Evolutionary conservation across 495 filamentous ascomycete genomes (phyloP), one percentile per base, ranked within the genome.

Genomic region (Usnea hakonensis): DNA sequence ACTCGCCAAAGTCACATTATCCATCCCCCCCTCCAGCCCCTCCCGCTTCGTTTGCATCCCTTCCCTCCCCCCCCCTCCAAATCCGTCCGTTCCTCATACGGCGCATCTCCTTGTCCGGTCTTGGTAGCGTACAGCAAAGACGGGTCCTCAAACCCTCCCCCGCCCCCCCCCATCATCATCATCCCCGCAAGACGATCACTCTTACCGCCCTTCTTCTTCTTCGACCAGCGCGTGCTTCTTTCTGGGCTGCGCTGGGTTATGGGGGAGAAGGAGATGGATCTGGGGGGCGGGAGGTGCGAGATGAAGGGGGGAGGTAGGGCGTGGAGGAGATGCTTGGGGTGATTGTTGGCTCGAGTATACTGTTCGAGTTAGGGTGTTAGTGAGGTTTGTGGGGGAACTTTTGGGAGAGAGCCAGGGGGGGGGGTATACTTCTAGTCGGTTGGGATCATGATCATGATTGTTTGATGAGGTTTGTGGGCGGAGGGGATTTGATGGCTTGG

Each of bases 281-380:
- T 48, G 21, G 43, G 26, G 21, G 43, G 16, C 26, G 40, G 41
- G 38, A 68, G 56, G 50, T 68, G 69, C 19, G 55, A 57, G 40
- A 55, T 48, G 35, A 71, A 63, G 35, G 69, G 50, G 69, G 68
- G 26, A 71, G 57, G 21, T 68, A 55, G 21, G 68, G 67, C 69
- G 70, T 67, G 28, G 61, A 71, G 21, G 35, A 67, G 35, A 70
- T 65, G 23, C 70, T 59, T 23, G 70, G 58, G 43, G 65, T 61
- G 38, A 68, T 65, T 41, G 59, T 58, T n/a, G 70, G 68, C 55
- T 71, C 69, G 28, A 60, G 59, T n/a, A 58, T 58, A 33, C 68
- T 67, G 62, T 41, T 19, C n/a, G 28, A 5, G 43, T 50, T 43
- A 64, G 38, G 52, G 14, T 13, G 48, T 2, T 23, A 19, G 11